Base-by-base conservation (phyloP, 2,329 filamentous ascomycete species). In the Fusarium caatingaense region DNA sequence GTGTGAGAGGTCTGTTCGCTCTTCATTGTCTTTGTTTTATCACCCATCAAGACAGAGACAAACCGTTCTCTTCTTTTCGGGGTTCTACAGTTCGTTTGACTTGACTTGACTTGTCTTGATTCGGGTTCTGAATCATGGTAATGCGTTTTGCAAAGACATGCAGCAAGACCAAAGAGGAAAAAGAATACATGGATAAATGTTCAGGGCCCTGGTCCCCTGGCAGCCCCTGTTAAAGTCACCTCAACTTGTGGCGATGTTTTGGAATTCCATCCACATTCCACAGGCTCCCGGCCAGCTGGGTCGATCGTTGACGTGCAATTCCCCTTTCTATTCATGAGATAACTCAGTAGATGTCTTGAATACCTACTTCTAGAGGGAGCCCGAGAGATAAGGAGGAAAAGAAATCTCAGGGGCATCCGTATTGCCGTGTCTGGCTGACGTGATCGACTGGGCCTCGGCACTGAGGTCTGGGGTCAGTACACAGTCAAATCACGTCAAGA, bases 231-330 rank as follows among this genome's bases (percentile, higher is more conserved):
- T 53, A 13, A 28, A 28, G 11, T 28, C 28, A 28, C 28, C 11
- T 28, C 28, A 28, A 28, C 34, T 37, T 37, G 62, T 70, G 57
- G 67, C 62, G 42, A 67, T 37, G 21, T 44, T 49, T 68, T 54
- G 56, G 53, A 68, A 56, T 70, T 68, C 66, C 49, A 70, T 70
- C 55, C 66, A 68, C 67, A 64, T 67, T 69, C 67, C 67, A 69
- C 20, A 45, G 51, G 32, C 66, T 70, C 62, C 66, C 66, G 32
- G 54, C 55, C 46, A 47, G 67, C 27, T 59, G 66, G 66, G 57
- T 63, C 54, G 48, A 67, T 69, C 48, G 27, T 55, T 56, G 32
- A 40, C 30, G 48, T 54, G 53, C 44, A 57, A 61, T 47, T 63
- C 49, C 46, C 61, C 25, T 57, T 57, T 63, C 20, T 46, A 25